Base-by-base conservation (phyloP, 2,329 filamentous ascomycete species). In the Geosmithia flava region DNA sequence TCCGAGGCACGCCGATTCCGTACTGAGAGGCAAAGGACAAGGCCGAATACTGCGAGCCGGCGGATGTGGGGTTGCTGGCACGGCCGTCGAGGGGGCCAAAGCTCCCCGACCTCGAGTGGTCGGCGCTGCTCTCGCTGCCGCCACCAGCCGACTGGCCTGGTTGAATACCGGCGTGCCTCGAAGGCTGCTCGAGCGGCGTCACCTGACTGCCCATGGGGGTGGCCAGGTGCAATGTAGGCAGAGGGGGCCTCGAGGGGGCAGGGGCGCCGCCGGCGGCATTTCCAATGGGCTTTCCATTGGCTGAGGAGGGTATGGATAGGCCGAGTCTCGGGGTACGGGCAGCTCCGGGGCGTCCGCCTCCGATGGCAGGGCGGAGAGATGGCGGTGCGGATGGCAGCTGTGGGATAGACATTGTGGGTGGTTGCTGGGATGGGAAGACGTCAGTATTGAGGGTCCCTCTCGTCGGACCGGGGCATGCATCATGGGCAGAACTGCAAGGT, bases 221-320 rank as follows among this genome's bases (percentile, higher is more conserved):
- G 16, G 86, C 87, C 19, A 96, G 75, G 58, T 87, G 85, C 44
- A 96, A 74, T 50, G 83, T 83, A n/a, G 89, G 89, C 27, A 86
- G 79, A 20, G 80, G 70, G 20, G 87, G 65, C 48, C 66, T 61
- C 23, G 63, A 57, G 4, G 57, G 60, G 56, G 58, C 62, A 15
- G 20, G 15, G 56, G 60, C 59, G 53, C 52, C 63, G 17, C 48
- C 52, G 7, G 53, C 47, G 13, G 55, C 65, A 67, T 58, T 73
- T 55, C 71, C 74, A 55, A 42, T n/a, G 43, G 27, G 20, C 64
- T 90, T 87, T 52, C 75, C 83, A 67, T 81, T 91, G 45, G 88
- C 87, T 37, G 88, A 95, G 1, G 86, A 82, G 39, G 91, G 91
- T 50, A 97, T 97, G 44, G 90, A 87, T 49, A 97, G 78, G 43